Conservation (phyloP, 768 basidiomycete genomes). For the Steccherinum ochraceum region DNA sequence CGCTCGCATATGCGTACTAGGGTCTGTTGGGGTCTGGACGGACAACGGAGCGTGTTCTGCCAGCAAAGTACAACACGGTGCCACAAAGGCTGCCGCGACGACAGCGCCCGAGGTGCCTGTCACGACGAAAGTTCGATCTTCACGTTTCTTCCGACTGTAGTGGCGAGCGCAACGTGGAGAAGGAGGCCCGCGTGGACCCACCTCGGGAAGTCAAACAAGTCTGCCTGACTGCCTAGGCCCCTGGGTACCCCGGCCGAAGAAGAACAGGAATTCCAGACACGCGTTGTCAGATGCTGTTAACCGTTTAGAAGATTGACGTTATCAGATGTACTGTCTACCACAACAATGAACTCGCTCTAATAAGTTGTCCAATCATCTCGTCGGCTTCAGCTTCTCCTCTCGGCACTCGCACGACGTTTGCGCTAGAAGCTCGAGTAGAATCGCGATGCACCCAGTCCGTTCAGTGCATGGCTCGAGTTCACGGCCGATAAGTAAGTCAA, state of each 20-base stretch:
- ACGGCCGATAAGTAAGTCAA: background rate
- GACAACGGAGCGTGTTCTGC: constrained; percentile 46
- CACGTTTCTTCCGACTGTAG: background rate
- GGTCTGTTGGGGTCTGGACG: constrained; percentile 46
- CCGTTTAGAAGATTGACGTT: background rate
- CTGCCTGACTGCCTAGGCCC: background rate
- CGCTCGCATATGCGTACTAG: constrained; percentile 26
- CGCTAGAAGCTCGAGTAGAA: background rate
- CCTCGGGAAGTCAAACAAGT: background rate
- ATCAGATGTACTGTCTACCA: background rate
- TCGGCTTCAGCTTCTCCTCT: background rate
- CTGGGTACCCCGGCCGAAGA: too few relatives aligned
- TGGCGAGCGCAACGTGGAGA: background rate
- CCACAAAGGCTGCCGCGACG: background rate
- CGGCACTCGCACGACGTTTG: background rate
- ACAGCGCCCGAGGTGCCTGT: background rate
- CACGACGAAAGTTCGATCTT: background rate
- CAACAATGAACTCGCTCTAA: background rate
- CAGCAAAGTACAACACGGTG: constrained; percentile 7
- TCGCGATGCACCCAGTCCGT: background rate
- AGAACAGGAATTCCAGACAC: background rate
- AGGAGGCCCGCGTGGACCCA: background rate
- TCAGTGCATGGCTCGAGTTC: background rate
- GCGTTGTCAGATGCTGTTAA: background rate
- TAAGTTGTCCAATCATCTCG: background rate